A percentile compares a stretch with the other conserved stretches of the same genome.
Conservation (phyloP, 306 rosid genomes). For the Vigna mungo region DNA sequence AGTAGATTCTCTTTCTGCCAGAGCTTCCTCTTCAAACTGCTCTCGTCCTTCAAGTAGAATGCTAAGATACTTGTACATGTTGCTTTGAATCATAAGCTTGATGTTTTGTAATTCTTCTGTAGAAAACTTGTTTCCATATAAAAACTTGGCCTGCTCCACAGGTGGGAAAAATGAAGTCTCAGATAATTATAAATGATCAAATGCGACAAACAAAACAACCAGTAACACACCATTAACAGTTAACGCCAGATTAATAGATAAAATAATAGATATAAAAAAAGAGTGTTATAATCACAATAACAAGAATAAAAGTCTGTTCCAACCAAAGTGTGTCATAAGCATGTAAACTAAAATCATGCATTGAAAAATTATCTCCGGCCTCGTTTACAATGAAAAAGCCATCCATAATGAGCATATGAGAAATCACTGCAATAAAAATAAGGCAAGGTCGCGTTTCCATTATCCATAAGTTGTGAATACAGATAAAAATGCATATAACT, state of each 20-base stretch:
- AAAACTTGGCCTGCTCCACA: constrained; percentile 72
- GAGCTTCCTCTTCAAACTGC: constrained; percentile 86
- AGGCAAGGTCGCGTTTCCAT: background rate
- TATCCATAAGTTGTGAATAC: background rate
- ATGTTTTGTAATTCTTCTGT: constrained; percentile 78
- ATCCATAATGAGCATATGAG: constrained; percentile 7
- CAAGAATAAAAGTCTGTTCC: background rate
- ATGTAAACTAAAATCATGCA: constrained; percentile 17
- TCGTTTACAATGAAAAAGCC: constrained; percentile 1
- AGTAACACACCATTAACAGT: constrained; percentile 9
- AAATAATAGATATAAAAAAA: constrained; percentile 26
- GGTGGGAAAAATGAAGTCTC: constrained; percentile 24
- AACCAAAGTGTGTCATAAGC: background rate
- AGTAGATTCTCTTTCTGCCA: constrained; percentile 52
- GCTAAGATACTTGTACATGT: constrained; percentile 86
- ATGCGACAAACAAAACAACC: background rate
- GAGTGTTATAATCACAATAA: background rate
- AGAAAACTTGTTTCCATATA: constrained; percentile 76
- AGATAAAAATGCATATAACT: background rate
- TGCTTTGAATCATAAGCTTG: constrained; percentile 92
- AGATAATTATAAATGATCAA: constrained; percentile 18
- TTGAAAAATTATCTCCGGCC: background rate
- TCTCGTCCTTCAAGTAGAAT: constrained; percentile 90
- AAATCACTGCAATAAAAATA: background rate
- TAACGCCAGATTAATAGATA: background rate